Percentiles rank a stretch among this genome's conserved stretches.
Evolutionary conservation across 2,329 filamentous ascomycete species (phyloP).

Genomic region (Diaporthe amygdali): DNA sequence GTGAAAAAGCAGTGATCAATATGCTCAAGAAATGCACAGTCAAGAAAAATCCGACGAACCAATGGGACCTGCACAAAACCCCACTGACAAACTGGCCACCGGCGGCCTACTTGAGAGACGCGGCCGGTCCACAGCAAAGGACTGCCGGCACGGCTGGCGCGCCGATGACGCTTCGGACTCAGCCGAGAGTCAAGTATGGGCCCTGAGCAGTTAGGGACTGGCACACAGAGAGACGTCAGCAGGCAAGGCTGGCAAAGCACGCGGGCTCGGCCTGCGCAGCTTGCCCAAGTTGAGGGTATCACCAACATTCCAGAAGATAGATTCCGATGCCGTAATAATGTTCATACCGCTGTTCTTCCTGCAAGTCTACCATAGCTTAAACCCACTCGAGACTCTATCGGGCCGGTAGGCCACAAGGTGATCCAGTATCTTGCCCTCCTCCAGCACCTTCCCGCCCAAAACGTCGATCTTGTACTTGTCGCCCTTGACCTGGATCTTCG

Average conservation of each 20-base stretch:
- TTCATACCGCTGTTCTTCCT: neutral
- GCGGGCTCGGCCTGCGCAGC: neutral
- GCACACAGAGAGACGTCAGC: too few relatives aligned
- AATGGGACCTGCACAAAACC: neutral
- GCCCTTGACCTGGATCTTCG: slow-evolving; percentile 52
- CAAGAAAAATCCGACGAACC: fast-evolving
- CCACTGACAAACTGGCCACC: neutral
- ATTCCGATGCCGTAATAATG: neutral
- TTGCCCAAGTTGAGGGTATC: neutral
- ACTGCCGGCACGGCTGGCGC: neutral
- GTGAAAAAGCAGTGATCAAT: neutral
- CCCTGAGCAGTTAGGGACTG: neutral
- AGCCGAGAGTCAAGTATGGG: neutral
- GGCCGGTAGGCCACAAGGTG: slow-evolving; percentile 46
- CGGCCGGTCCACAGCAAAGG: neutral
- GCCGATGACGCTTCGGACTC: neutral
- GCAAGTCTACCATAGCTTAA: neutral
- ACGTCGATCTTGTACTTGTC: slow-evolving; percentile 63
- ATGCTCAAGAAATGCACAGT: neutral
- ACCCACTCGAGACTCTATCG: neutral
- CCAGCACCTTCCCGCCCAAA: slow-evolving; percentile 61
- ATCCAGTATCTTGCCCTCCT: slow-evolving; percentile 64
- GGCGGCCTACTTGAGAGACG: neutral
- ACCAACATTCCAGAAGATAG: too few relatives aligned
- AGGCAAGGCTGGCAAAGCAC: neutral